A percentile compares a stretch with the other conserved stretches of the same genome.
phyloP scores from a whole-genome alignment of 169 alveolate species.

The Eimeria tenella region DNA sequence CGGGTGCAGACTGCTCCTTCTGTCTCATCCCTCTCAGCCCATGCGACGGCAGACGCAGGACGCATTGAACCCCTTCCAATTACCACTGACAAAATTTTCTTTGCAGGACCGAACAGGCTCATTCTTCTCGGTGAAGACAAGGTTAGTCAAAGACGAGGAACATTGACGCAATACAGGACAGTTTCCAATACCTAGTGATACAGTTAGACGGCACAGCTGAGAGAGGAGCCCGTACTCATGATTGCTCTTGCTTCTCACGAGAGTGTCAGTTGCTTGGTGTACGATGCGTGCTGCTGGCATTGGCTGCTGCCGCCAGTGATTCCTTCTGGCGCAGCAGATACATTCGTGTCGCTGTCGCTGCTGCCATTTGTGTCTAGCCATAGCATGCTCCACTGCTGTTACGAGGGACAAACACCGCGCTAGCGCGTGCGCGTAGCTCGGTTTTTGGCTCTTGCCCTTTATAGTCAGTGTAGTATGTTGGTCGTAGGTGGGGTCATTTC shows the following conservation, averaged over 20 bases:
- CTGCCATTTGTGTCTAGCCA: not conserved
- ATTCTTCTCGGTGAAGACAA: conserved; percentile 81
- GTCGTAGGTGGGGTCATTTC: not conserved
- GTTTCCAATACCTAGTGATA: too few relatives aligned
- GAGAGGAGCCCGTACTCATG: too few relatives aligned
- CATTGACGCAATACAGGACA: too few relatives aligned
- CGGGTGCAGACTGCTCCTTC: conserved; percentile 73
- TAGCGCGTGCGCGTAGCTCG: too few relatives aligned
- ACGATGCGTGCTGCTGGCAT: not conserved
- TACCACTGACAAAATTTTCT: conserved; percentile 76
- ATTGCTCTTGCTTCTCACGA: too few relatives aligned
- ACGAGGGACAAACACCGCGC: too few relatives aligned
- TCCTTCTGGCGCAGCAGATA: not conserved
- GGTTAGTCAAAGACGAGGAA: conserved; percentile 9
- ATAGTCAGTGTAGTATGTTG: not conserved
- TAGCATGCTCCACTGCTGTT: too few relatives aligned
- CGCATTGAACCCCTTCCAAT: conserved; percentile 80
- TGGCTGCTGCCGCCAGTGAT: not conserved
- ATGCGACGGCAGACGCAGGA: conserved; percentile 64
- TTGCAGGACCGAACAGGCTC: conserved; percentile 83
- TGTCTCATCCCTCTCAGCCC: conserved; percentile 11
- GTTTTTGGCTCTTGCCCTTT: too few relatives aligned
- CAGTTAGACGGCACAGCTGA: too few relatives aligned
- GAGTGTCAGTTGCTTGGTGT: not conserved
- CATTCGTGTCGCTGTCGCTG: too few relatives aligned